Conservation (phyloP, 495 filamentous ascomycete species). For the Filosporella fistucella region DNA sequence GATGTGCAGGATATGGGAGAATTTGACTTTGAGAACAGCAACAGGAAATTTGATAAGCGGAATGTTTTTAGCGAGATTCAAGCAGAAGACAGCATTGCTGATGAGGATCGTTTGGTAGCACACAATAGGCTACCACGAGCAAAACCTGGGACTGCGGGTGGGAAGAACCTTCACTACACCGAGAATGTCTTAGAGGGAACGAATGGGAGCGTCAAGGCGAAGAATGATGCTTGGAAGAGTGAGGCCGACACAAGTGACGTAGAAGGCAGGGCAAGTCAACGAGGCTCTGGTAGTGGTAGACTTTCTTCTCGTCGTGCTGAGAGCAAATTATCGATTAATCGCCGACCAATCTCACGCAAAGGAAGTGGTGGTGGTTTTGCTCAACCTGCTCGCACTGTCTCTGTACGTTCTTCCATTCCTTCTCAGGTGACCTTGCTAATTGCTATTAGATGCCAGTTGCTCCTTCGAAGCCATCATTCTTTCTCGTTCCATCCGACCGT, state of each 20-base stretch:
- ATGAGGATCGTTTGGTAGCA: conserved; percentile 81
- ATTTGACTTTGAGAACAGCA: conserved; percentile 84
- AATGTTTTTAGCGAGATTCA: conserved; percentile 83
- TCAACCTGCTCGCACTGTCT: conserved; percentile 13
- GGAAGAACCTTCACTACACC: conserved; percentile 86
- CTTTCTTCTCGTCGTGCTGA: conserved; percentile 46
- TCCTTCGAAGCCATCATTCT: conserved; percentile 30
- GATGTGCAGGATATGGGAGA: conserved; percentile 95
- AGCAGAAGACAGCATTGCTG: conserved; percentile 79
- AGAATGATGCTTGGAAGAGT: conserved; percentile 54
- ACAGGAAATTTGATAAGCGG: conserved; percentile 92
- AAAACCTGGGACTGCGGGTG: conserved; percentile 73
- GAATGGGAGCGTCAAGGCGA: conserved; percentile 30
- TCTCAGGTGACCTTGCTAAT: background rate
- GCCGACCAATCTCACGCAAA: conserved; percentile 58
- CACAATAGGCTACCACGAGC: conserved; percentile 68
- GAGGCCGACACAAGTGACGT: conserved; percentile 62
- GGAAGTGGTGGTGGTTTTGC: conserved; percentile 40
- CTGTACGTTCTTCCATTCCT: conserved; percentile 12
- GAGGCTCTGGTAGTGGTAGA: conserved; percentile 44
- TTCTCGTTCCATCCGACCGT: conserved; percentile 56
- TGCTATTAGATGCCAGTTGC: conserved; percentile 5
- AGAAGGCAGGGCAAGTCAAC: conserved; percentile 37
- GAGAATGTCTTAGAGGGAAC: conserved; percentile 79
- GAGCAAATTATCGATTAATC: conserved; percentile 29